Percentiles rank a stretch among this genome's conserved stretches.
Evolutionary conservation across 495 filamentous ascomycete species (phyloP).

Genomic region (Annulohypoxylon bovei): DNA sequence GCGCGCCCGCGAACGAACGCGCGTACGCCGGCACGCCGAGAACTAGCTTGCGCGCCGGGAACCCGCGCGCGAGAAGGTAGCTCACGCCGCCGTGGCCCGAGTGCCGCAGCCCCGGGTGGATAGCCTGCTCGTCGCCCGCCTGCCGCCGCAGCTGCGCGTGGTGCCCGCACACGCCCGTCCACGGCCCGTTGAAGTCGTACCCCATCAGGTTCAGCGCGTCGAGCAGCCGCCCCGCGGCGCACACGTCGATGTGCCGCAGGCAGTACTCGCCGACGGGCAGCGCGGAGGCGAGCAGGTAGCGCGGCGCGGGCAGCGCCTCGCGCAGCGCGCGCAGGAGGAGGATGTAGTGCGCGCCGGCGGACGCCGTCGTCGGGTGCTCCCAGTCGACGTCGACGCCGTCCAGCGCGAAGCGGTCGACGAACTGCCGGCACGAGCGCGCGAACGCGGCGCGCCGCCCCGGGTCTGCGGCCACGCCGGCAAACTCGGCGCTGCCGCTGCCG

Average conservation of each 20-base stretch:
- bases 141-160: slow-evolving; percentile 72
- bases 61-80: slow-evolving; percentile 68
- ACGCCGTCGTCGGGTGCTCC: slow-evolving; percentile 75
- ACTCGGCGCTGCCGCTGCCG: slow-evolving; percentile 75
- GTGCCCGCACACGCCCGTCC: slow-evolving; percentile 72
- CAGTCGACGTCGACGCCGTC: slow-evolving; percentile 88
- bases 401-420: slow-evolving; percentile 72
- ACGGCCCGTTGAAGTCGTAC: slow-evolving; percentile 83
- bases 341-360: slow-evolving; percentile 72
- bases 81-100: slow-evolving; percentile 71
- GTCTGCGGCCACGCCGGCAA: slow-evolving; percentile 70
- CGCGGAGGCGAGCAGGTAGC: slow-evolving; percentile 73
- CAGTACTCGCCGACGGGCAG: slow-evolving; percentile 80
- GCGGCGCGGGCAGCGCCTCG: slow-evolving; percentile 65
- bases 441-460: slow-evolving; percentile 65
- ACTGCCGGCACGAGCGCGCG: slow-evolving; percentile 64
- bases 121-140: slow-evolving; percentile 51
- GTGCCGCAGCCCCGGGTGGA: slow-evolving; percentile 43
- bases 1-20: slow-evolving; percentile 73
- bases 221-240: slow-evolving; percentile 64
- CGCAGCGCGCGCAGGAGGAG: slow-evolving; percentile 71
- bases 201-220: slow-evolving; percentile 85
- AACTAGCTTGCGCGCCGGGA: slow-evolving; percentile 72
- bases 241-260: slow-evolving; percentile 74
- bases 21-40: slow-evolving; percentile 81